These are phyloP conservation scores for Elasticomyces elasticus DNA, from an alignment of 495 filamentous ascomycete genomes.

Conservation along the genomic window DNA sequence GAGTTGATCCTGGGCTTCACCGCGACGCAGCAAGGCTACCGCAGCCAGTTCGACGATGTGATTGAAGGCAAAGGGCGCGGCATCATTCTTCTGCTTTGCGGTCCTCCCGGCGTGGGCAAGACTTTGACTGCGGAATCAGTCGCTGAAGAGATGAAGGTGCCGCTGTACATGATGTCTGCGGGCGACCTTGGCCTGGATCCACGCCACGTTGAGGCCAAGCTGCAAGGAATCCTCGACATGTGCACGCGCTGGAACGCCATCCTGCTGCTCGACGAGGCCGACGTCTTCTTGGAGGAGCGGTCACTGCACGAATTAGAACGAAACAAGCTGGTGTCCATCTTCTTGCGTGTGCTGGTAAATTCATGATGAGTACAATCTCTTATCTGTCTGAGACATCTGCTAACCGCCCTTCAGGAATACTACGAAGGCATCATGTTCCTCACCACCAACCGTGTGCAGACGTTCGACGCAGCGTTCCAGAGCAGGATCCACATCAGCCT, in stretches of 20 bases:
- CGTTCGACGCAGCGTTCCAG: conserved; percentile 34
- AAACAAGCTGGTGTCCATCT: conserved; percentile 37
- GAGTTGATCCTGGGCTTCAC: conserved; percentile 45
- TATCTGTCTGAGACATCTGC: no score
- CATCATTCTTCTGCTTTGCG: conserved; percentile 33
- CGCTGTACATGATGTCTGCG: conserved; percentile 34
- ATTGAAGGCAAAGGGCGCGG: conserved; percentile 43
- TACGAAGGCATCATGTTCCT: conserved; percentile 55
- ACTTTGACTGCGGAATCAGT: conserved; percentile 34
- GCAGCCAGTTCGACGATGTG: conserved; percentile 41
- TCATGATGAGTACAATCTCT: no score
- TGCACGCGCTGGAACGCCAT: conserved; percentile 37
- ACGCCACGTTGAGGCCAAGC: conserved; percentile 28
- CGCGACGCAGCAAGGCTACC: conserved; percentile 36
- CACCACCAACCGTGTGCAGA: conserved; percentile 33
- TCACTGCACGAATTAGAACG: conserved; percentile 32
- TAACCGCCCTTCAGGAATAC: no score
- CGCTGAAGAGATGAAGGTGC: conserved; percentile 33
- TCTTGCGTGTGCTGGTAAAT: conserved; percentile 42
- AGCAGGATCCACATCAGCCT: conserved; percentile 36
- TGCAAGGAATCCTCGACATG: conserved; percentile 34
- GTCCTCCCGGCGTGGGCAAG: conserved; percentile 35
- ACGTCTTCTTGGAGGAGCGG: conserved; percentile 52
- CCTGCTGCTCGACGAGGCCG: conserved; percentile 55
- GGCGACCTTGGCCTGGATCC: conserved; percentile 33